Evolutionary conservation across 2,329 filamentous ascomycete species (phyloP), one percentile per base, ranked within the genome.

Genomic region (Elsinoe perseae): DNA sequence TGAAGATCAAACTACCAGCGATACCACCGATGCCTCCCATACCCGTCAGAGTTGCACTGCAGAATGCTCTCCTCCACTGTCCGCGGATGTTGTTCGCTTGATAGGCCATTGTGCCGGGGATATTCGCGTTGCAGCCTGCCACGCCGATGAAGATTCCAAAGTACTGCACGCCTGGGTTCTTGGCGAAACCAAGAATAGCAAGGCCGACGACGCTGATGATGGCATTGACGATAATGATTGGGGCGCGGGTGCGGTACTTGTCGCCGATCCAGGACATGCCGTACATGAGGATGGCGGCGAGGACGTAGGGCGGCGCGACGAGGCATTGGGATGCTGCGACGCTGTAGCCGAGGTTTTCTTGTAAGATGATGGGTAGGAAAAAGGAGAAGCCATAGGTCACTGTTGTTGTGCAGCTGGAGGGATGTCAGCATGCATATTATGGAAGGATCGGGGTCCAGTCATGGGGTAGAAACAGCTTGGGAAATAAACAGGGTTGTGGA

Each of bases 41-140:
- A 0, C 84, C 85, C 2, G 92, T 85, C 2, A 91, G 77, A 0
- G 83, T 85, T 1, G 88, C 86, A 60, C 81, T 85, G 70, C 82
- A 85, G 64, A 92, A 85, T 0, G 87, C 87, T 36, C 89, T 80
- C 74, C 90, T 93, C 87, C 87, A 93, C 71, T 92, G 87, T 0
- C 88, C 89, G 52, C 86, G 83, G 64, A 93, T 86, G 70, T 93
- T 95, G 72, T 91, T 93, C 28, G 87, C 86, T 73, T 91, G 87
- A 71, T 89, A 92, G 0, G 86, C 79, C 75, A 93, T 82, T 52
- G 80, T 75, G 1, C 82, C 77, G 0, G 89, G 87, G 9, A 91
- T 77, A 66, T 92, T 93, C 18, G 54, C 42, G 30, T 52, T 56
- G 44, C 38, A 46, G 28, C 30, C 46, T 10, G 54, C 44, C 14